These are phyloP conservation scores for Beauveria sp. DNA, from an alignment of 2,329 filamentous ascomycete genomes.

Conservation along the genomic window DNA sequence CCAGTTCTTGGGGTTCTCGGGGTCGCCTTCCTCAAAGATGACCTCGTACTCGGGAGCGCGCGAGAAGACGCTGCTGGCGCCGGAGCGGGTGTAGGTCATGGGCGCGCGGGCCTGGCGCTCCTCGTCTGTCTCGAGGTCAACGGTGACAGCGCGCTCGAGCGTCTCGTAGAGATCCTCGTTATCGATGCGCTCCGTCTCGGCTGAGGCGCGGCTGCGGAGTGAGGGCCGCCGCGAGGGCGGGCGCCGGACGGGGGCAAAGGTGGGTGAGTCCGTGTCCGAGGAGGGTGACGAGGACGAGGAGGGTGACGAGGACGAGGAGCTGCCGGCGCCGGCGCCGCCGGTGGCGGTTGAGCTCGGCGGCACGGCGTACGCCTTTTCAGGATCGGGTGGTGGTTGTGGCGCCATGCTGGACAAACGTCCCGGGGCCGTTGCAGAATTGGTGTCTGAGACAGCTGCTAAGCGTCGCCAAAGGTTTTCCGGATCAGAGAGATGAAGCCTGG, in stretches of 20 bases:
- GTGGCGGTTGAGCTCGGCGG: not conserved
- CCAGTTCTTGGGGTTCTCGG: slow-evolving; percentile 63
- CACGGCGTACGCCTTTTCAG: not conserved
- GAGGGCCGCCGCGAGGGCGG: not conserved
- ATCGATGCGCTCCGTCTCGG: slow-evolving; percentile 11
- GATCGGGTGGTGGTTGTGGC: not conserved
- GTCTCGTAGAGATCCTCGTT: slow-evolving; percentile 21
- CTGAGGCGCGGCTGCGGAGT: slow-evolving; percentile 5
- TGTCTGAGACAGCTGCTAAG: slow-evolving; percentile 1
- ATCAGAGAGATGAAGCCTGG: too few relatives aligned
- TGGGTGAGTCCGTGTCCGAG: not conserved
- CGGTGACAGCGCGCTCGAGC: slow-evolving; percentile 26
- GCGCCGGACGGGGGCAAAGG: not conserved
- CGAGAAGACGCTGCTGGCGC: slow-evolving; percentile 30
- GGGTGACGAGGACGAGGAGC: not conserved
- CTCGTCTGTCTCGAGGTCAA: slow-evolving; percentile 27
- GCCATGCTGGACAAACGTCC: not conserved
- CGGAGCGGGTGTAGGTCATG: slow-evolving; percentile 33
- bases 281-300: not conserved
- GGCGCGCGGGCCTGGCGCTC: slow-evolving; percentile 37
- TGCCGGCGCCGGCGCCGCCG: not conserved
- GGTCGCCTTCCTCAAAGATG: slow-evolving; percentile 58
- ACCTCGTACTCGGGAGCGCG: slow-evolving; percentile 60
- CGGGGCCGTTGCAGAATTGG: not conserved
- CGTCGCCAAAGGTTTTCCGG: too few relatives aligned